Base-by-base conservation (phyloP, 2,329 filamentous ascomycete genomes). In the Fusarium solani-melongenae region DNA sequence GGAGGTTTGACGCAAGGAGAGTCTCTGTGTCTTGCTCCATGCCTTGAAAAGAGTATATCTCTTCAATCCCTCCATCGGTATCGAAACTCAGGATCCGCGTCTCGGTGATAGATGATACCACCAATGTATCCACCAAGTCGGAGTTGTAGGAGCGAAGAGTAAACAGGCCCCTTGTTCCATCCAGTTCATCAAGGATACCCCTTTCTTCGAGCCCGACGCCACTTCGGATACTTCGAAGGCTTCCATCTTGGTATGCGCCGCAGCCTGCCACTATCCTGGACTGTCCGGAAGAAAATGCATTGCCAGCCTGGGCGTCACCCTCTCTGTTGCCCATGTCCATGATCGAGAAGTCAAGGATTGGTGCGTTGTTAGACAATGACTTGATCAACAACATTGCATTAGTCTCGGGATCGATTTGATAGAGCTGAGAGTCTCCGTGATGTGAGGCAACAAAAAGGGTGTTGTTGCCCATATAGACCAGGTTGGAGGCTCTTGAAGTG, bases 301-400 rank as follows among this genome's bases (percentile, higher is more conserved):
- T 97, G 4, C 92, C 93, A 20, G 86, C 82, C 66, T 94, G 92
- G 10, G 88, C 90, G 72, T 96, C 93, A 24, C 92, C 92, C 68
- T 94, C 92, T 64, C 94, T 88, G 76, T 94, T 95, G 1, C 95
- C 96, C 88, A 98, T 93, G 78, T 98, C 96, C 94, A 98, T 98
- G 17, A 99, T 91, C 1, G 93, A 92, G 76, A 99, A 98, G 80
- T 99, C 96, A 41, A 98, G 84, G 46, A 99, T 93, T 0, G 96
- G 96, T 0, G 93, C 95, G 76, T 98, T 94, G 79, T 98, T 99
- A 6, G 81, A 80, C 17, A 84, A 71, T 0, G 90, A 92, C 79
- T 98, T 94, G 11, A 96, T 81, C 6, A 95, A 82, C 56, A 92
- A 86, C 67, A 95, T 86, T 0, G 87, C 79, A 27, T 79, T 75